These are phyloP conservation scores for Phylloporus sp. DNA, from an alignment of 768 basidiomycete species.

Conservation along the genomic window DNA sequence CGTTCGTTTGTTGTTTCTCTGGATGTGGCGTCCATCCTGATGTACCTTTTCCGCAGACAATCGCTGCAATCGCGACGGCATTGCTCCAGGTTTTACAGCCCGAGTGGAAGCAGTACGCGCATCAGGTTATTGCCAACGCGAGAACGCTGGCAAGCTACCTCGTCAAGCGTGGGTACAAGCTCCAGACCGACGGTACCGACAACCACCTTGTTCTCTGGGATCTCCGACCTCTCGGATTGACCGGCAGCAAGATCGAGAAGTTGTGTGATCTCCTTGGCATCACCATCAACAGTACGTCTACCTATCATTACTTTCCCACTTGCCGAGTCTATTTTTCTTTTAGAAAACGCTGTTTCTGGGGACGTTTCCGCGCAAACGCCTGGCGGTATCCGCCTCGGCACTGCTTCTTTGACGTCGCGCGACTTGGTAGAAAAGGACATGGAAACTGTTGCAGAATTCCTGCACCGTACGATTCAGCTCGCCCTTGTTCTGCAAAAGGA, in stretches of 20 bases:
- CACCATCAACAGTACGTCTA: constrained; percentile 88
- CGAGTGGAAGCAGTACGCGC: constrained; percentile 85
- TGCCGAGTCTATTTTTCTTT: neutral
- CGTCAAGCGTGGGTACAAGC: constrained; percentile 79
- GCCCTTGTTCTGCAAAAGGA: constrained; percentile 88
- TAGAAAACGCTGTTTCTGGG: constrained; percentile 95
- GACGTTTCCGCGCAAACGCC: constrained; percentile 94
- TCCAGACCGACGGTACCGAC: constrained; percentile 95
- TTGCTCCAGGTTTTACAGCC: constrained; percentile 89
- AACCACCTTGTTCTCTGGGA: constrained; percentile 99
- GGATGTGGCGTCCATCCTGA: constrained; percentile 1
- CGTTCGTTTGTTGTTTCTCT: constrained; percentile 39
- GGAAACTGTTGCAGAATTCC: constrained; percentile 80
- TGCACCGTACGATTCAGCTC: constrained; percentile 93
- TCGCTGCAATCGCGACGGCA: constrained; percentile 90
- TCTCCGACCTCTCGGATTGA: constrained; percentile 87
- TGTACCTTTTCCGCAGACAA: constrained; percentile 52
- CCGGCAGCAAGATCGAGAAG: constrained; percentile 99
- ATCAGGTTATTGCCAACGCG: constrained; percentile 91
- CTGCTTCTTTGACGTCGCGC: constrained; percentile 90
- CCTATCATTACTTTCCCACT: too few relatives aligned
- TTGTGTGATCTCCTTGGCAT: constrained; percentile 95
- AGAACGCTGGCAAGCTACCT: constrained; percentile 69
- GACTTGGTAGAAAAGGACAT: constrained; percentile 88
- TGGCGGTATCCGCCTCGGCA: constrained; percentile 95